A percentile compares a stretch with the other conserved stretches of the same genome.
Conservation (phyloP, 441 rosid genomes). For the Pelargonium fulgidum region DNA sequence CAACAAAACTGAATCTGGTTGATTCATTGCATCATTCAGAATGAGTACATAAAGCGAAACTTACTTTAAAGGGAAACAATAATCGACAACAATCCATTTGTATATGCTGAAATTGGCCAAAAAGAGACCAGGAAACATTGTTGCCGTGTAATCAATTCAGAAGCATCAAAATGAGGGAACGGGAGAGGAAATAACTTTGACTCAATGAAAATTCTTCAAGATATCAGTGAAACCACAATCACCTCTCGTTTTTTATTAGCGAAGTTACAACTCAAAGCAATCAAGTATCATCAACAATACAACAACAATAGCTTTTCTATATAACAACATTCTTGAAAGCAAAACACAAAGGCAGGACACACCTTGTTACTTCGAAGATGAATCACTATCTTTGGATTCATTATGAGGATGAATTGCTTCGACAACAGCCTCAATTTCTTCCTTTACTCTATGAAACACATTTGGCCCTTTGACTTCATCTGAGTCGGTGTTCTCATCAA, state of each 20-base stretch:
- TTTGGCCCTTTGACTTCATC: constrained; percentile 48
- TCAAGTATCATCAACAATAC: too few species aligned
- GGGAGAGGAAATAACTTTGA: not conserved
- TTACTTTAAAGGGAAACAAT: too few species aligned
- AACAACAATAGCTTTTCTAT: too few species aligned
- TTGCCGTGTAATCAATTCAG: too few species aligned
- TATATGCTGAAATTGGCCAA: too few species aligned
- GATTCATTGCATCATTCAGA: too few species aligned
- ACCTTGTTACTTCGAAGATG: constrained; percentile 9
- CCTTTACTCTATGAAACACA: constrained; percentile 45
- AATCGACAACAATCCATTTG: too few species aligned
- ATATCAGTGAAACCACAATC: not conserved
- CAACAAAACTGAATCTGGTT: too few species aligned
- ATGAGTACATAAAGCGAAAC: too few species aligned
- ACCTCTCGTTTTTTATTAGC: not conserved
- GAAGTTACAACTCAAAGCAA: too few species aligned
- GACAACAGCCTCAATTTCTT: constrained; percentile 49
- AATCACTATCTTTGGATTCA: constrained; percentile 17
- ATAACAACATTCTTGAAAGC: not conserved
- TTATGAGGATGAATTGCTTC: constrained; percentile 39
- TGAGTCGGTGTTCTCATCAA: constrained; percentile 37
- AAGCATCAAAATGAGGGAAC: too few species aligned
- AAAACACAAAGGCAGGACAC: not conserved
- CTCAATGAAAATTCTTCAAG: not conserved
- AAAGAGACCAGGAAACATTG: too few species aligned